Evolutionary conservation across 2,329 filamentous ascomycete genomes (phyloP).

Genomic region (Xylaria sp.): DNA sequence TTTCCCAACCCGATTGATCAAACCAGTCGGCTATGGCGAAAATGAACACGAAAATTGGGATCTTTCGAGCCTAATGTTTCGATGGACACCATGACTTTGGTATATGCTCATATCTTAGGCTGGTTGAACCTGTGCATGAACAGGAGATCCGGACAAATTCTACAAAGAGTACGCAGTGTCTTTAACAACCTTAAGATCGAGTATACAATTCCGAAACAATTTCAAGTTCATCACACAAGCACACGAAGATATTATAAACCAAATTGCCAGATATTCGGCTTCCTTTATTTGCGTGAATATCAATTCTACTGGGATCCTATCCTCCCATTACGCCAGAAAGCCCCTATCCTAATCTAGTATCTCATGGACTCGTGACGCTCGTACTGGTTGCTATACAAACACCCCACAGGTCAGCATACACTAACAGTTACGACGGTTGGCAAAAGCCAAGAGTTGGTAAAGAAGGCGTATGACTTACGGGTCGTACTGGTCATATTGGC

Average conservation of each 20-base stretch:
- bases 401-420: neutral
- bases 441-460: neutral
- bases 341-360: constrained; percentile 24
- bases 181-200: neutral
- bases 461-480: constrained; percentile 57
- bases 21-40: neutral
- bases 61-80: neutral
- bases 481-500: constrained; percentile 63
- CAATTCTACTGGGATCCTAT: neutral
- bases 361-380: constrained; percentile 30
- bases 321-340: neutral
- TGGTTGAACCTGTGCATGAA: neutral
- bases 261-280: neutral
- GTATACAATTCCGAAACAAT: neutral
- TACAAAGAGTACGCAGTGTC: neutral
- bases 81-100: neutral
- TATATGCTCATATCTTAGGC: neutral
- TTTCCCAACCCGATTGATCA: neutral
- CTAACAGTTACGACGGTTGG: neutral
- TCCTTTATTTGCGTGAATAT: neutral
- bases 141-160: neutral
- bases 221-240: neutral
- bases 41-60: neutral
- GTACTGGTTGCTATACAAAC: constrained; percentile 16
- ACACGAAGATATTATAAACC: neutral